Conservation (phyloP, 192 early-diverging fungal genomes). For the Podila epigama region DNA sequence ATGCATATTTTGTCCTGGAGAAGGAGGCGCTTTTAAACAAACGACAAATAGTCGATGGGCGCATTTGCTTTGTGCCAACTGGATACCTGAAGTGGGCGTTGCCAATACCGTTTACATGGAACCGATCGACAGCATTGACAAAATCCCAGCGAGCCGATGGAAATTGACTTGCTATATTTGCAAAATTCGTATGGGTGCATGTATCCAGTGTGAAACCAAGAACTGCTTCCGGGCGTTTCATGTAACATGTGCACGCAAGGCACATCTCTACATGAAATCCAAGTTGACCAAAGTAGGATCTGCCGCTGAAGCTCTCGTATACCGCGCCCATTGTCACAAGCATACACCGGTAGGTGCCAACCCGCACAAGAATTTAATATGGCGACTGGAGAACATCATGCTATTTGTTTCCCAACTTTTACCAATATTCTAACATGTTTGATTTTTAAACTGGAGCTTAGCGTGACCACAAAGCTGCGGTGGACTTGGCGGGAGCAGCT, state of each 20-base stretch:
- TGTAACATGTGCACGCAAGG: conserved; percentile 89
- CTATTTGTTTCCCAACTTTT: neutral
- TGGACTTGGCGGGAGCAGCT: conserved; percentile 51
- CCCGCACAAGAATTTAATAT: too few relatives aligned
- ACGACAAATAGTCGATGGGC: conserved; percentile 94
- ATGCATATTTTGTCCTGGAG: conserved; percentile 93
- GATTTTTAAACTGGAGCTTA: too few relatives aligned
- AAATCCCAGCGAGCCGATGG: conserved; percentile 91
- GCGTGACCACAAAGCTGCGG: conserved; percentile 59
- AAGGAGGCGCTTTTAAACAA: conserved; percentile 96
- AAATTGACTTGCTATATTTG: conserved; percentile 90
- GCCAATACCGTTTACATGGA: conserved; percentile 97
- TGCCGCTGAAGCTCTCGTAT: conserved; percentile 65
- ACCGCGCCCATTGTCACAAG: conserved; percentile 87
- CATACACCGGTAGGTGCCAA: conserved; percentile 85
- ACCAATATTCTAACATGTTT: neutral
- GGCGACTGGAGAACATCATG: neutral
- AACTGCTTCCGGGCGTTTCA: conserved; percentile 94
- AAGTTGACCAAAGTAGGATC: conserved; percentile 56
- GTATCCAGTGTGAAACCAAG: conserved; percentile 94
- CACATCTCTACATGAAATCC: conserved; percentile 88
- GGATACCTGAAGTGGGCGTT: conserved; percentile 94
- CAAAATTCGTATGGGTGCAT: conserved; percentile 80
- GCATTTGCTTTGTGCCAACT: conserved; percentile 94
- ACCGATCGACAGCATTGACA: conserved; percentile 92